Evolutionary conservation across 805 yeast genomes (phyloP).

Genomic region (Metschnikowia reukaufii): DNA sequence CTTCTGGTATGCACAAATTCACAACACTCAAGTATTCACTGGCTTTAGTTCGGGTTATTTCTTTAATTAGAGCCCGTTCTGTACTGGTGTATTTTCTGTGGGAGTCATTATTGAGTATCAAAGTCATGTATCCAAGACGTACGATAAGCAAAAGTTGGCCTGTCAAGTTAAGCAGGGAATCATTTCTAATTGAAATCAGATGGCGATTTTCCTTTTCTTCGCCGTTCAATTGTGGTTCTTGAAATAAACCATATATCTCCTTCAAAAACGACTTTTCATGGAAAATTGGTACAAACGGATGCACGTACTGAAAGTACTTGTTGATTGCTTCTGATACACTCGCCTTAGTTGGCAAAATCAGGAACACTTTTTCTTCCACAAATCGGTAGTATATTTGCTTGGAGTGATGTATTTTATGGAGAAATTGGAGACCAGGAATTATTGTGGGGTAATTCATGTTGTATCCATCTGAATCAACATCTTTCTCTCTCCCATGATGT

Average conservation of each 20-base stretch:
- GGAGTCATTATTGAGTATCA: slow-evolving; percentile 35
- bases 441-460: neutral
- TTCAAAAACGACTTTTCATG: slow-evolving; percentile 29
- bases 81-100: slow-evolving; percentile 27
- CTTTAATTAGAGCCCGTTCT: slow-evolving; percentile 30
- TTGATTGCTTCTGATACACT: slow-evolving; percentile 28
- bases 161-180: slow-evolving; percentile 30
- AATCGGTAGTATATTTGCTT: slow-evolving; percentile 27
- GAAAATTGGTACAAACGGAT: slow-evolving; percentile 39
- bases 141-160: slow-evolving; percentile 32
- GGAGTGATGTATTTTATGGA: slow-evolving; percentile 21
- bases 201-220: slow-evolving; percentile 20
- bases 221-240: slow-evolving; percentile 9
- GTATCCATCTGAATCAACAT: neutral
- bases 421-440: slow-evolving; percentile 20
- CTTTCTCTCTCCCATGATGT: slow-evolving; percentile 12
- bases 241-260: slow-evolving; percentile 28
- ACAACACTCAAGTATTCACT: slow-evolving; percentile 32
- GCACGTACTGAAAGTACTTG: slow-evolving; percentile 40
- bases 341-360: slow-evolving; percentile 31
- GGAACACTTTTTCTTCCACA: slow-evolving; percentile 29
- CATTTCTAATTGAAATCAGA: slow-evolving; percentile 27
- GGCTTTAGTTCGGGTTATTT: slow-evolving; percentile 30
- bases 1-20: slow-evolving; percentile 36
- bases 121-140: slow-evolving; percentile 39